phyloP scores from a whole-genome alignment of 768 basidiomycete genomes.

The Lentinula raphanica region DNA sequence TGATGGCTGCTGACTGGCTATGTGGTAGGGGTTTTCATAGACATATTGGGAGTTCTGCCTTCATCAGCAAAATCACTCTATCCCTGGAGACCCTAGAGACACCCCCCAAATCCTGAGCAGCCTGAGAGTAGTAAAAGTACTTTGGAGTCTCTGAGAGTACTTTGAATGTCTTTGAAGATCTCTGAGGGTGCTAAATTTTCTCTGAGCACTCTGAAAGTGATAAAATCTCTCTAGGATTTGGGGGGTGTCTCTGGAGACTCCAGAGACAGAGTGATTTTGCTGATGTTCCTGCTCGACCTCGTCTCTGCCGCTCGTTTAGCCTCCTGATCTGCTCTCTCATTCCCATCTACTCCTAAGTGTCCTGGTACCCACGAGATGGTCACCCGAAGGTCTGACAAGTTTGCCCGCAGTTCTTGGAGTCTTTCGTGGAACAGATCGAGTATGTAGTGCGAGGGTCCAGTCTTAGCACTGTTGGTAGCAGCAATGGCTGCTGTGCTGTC shows the following conservation, averaged over 20 bases:
- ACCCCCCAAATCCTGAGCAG: too few species aligned
- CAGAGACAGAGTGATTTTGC: too few species aligned
- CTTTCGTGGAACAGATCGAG: neutral
- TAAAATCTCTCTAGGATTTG: too few species aligned
- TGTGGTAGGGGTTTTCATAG: neutral
- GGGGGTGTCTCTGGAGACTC: too few species aligned
- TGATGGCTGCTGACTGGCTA: neutral
- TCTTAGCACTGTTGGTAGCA: neutral
- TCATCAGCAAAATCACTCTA: too few species aligned
- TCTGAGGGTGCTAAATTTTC: too few species aligned
- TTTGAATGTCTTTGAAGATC: too few species aligned
- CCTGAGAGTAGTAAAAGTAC: too few species aligned
- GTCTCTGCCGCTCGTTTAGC: slow-evolving; percentile 13
- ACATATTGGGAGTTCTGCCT: neutral
- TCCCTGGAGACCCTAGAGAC: too few species aligned
- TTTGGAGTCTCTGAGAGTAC: too few species aligned
- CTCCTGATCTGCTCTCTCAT: slow-evolving; percentile 16
- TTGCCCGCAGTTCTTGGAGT: neutral
- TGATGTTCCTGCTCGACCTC: neutral
- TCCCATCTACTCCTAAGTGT: slow-evolving; percentile 15
- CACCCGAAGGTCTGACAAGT: neutral
- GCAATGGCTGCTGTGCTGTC: neutral
- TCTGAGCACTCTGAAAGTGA: too few species aligned
- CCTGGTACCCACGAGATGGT: slow-evolving; percentile 16
- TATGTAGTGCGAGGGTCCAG: neutral